Evolutionary conservation across 495 filamentous ascomycete species (phyloP).

Genomic region (Podospora bellae-mahoneyi): DNA sequence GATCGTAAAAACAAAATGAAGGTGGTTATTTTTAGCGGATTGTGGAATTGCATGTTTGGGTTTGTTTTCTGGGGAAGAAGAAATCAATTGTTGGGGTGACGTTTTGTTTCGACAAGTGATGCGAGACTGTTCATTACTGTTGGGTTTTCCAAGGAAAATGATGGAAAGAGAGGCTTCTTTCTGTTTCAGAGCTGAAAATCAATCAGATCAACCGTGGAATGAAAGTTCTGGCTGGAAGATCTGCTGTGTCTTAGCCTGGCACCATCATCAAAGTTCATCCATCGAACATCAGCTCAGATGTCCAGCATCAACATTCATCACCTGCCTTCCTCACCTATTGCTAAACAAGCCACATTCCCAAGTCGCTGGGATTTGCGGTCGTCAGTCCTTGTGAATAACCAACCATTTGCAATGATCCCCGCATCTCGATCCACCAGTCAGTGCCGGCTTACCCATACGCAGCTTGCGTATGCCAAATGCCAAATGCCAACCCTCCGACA

Average conservation of each 20-base stretch:
- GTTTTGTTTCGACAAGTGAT: neutral
- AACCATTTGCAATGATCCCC: neutral
- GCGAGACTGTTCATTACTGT: neutral
- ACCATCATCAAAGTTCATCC: neutral
- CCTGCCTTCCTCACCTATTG: neutral
- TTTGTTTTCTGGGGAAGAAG: neutral
- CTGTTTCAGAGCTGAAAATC: neutral
- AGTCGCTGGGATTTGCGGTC: neutral
- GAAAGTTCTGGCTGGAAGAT: neutral
- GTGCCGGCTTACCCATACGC: neutral
- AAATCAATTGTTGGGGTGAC: neutral
- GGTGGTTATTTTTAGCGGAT: neutral
- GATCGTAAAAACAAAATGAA: neutral
- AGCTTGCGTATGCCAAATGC: neutral
- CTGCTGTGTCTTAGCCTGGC: neutral
- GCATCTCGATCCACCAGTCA: neutral
- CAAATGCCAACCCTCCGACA: neutral
- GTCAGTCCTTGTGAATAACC: neutral
- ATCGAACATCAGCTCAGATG: neutral
- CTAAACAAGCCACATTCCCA: neutral
- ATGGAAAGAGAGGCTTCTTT: neutral
- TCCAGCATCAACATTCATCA: neutral
- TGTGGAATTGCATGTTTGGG: neutral
- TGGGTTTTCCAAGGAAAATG: too few species aligned
- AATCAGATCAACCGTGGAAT: neutral